A percentile compares a stretch with the other conserved stretches of the same genome.
These are phyloP conservation scores for Crepidotus variabilis DNA, from an alignment of 768 basidiomycete species.

Conservation along the genomic window DNA sequence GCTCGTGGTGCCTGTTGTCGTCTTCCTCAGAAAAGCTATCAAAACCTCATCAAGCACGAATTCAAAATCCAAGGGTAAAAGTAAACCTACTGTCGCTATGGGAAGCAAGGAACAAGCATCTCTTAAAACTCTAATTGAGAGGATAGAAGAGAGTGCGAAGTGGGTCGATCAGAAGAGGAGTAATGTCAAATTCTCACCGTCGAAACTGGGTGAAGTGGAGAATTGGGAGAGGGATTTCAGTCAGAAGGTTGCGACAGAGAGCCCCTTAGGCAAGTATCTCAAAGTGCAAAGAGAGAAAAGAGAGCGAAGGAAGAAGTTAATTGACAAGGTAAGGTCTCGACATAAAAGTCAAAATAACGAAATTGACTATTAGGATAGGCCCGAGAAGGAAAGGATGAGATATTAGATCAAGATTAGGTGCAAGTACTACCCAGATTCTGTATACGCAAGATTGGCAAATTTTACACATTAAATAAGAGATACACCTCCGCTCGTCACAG, in stretches of 20 bases:
- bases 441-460: too few relatives aligned
- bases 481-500: too few relatives aligned
- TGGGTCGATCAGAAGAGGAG: slow-evolving; percentile 77
- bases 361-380: slow-evolving; percentile 40
- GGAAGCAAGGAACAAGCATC: slow-evolving; percentile 52
- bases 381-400: slow-evolving; percentile 65
- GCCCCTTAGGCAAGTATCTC: slow-evolving; percentile 80
- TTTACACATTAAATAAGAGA: too few relatives aligned
- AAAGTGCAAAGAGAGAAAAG: slow-evolving; percentile 78
- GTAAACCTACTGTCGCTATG: neutral
- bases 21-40: slow-evolving; percentile 67
- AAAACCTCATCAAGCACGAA: slow-evolving; percentile 46
- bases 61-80: slow-evolving; percentile 22
- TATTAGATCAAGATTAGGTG: slow-evolving; percentile 45
- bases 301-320: slow-evolving; percentile 63
- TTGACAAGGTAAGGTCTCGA: slow-evolving; percentile 61
- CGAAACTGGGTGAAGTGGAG: slow-evolving; percentile 62
- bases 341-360: neutral
- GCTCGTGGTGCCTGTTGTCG: slow-evolving; percentile 73
- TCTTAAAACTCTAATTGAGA: slow-evolving; percentile 80
- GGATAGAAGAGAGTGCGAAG: slow-evolving; percentile 76
- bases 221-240: slow-evolving; percentile 66
- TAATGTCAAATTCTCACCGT: slow-evolving; percentile 72
- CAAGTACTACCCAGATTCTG: too few relatives aligned
- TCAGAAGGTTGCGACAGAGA: slow-evolving; percentile 50